Evolutionary conservation across 331 rosid species (phyloP).

Genomic region (Phaseolus coccineus): DNA sequence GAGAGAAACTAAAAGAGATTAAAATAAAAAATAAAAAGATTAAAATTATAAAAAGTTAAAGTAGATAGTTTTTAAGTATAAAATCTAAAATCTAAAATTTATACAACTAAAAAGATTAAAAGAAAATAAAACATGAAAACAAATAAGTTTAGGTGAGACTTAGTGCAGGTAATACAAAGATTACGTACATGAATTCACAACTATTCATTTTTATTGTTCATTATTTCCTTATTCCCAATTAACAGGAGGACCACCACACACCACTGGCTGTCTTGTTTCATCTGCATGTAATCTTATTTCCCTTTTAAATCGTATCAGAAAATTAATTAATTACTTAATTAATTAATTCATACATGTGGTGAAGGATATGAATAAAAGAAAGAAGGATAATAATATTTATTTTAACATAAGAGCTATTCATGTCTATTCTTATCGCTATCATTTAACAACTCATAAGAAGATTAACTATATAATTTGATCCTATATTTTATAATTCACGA

Average conservation of each 20-base stretch:
- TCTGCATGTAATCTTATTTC: neutral
- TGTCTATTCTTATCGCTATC: neutral
- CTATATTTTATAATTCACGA: neutral
- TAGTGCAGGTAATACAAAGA: no score
- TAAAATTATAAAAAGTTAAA: no score
- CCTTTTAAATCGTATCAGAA: neutral
- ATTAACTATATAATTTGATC: neutral
- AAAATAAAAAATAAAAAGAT: no score
- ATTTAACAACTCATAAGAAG: neutral
- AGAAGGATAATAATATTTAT: neutral
- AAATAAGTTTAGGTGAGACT: no score
- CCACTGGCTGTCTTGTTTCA: neutral
- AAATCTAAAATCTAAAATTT: no score
- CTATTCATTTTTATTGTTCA: no score
- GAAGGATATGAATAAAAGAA: neutral
- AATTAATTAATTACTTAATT: neutral
- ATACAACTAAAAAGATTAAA: no score
- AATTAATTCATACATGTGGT: neutral
- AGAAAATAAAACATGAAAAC: no score
- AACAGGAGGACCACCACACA: slow-evolving; percentile 6
- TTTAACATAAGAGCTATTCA: neutral
- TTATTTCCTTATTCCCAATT: neutral
- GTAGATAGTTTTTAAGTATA: no score
- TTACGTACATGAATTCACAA: no score
- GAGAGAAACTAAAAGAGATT: no score